Evolutionary conservation across 805 yeast genomes (phyloP).

Genomic region (Saturnispora dispora): DNA sequence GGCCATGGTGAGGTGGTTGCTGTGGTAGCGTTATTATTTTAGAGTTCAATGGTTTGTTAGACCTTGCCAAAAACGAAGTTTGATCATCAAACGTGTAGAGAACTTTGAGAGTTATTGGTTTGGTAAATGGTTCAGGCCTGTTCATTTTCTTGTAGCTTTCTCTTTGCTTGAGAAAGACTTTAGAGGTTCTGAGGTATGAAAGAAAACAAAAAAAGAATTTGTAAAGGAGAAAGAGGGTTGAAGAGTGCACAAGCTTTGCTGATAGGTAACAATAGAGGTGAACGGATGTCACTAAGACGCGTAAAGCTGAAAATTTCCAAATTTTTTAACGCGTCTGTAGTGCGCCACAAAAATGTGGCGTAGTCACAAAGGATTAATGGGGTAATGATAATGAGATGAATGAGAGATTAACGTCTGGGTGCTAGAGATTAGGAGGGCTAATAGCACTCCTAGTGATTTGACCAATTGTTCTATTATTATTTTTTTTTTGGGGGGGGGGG

Average conservation of each 20-base stretch:
- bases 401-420: too few species aligned
- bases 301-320: not conserved
- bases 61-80: constrained; percentile 36
- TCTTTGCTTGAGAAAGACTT: not conserved
- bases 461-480: too few species aligned
- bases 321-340: not conserved
- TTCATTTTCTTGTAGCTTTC: not conserved
- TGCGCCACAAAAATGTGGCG: not conserved
- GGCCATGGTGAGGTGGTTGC: constrained; percentile 26
- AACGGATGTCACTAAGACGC: not conserved
- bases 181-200: not conserved
- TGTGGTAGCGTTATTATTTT: constrained; percentile 35
- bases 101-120: constrained; percentile 28
- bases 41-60: constrained; percentile 29
- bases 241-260: not conserved
- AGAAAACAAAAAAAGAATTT: not conserved
- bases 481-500: too few species aligned
- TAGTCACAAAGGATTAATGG: not conserved
- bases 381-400: too few species aligned
- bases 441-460: too few species aligned
- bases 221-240: not conserved
- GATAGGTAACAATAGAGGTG: not conserved
- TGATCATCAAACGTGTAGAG: constrained; percentile 35
- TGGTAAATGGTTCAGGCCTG: constrained; percentile 14
- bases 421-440: too few species aligned